phyloP scores from a whole-genome alignment of 148 eudicot species.

The Rhododendron ovatum region DNA sequence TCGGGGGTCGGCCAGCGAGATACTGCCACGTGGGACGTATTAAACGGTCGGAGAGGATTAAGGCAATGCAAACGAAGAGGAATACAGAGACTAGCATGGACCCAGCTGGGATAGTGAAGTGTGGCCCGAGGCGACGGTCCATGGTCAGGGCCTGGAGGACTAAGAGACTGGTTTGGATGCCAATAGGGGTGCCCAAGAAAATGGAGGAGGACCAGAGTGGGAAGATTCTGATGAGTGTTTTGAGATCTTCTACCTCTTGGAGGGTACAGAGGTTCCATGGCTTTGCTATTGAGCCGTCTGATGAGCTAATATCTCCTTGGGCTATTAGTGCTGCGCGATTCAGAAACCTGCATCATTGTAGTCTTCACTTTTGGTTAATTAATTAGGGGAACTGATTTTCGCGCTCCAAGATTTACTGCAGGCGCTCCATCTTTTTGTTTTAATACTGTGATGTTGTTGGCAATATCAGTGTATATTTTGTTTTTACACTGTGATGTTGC shows the following conservation, averaged over 20 bases:
- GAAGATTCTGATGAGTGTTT: conserved; percentile 39
- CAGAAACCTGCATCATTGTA: conserved; percentile 28
- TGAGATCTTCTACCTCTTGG: conserved; percentile 37
- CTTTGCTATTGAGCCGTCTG: conserved; percentile 27
- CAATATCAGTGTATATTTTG: too few relatives aligned
- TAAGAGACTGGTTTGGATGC: conserved; percentile 41
- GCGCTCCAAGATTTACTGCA: too few relatives aligned
- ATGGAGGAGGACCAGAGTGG: conserved; percentile 73
- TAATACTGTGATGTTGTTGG: too few relatives aligned
- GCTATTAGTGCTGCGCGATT: conserved; percentile 41
- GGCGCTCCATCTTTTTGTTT: too few relatives aligned
- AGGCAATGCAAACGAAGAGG: conserved; percentile 10
- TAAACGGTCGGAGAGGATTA: conserved; percentile 21
- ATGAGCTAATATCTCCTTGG: conserved; percentile 17
- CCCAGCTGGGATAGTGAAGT: conserved; percentile 34
- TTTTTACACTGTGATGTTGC: too few relatives aligned
- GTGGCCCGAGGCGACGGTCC: conserved; percentile 37
- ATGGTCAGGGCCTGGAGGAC: conserved; percentile 52
- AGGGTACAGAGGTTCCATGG: conserved; percentile 38
- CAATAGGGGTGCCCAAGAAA: conserved; percentile 39
- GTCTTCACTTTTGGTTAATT: background rate
- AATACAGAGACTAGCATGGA: conserved; percentile 24
- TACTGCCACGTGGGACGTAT: conserved; percentile 26
- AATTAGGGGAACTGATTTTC: too few relatives aligned
- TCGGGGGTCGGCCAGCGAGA: conserved; percentile 8